Conservation (phyloP, 202 grass and related monocot species). For the Zizania palustris region DNA sequence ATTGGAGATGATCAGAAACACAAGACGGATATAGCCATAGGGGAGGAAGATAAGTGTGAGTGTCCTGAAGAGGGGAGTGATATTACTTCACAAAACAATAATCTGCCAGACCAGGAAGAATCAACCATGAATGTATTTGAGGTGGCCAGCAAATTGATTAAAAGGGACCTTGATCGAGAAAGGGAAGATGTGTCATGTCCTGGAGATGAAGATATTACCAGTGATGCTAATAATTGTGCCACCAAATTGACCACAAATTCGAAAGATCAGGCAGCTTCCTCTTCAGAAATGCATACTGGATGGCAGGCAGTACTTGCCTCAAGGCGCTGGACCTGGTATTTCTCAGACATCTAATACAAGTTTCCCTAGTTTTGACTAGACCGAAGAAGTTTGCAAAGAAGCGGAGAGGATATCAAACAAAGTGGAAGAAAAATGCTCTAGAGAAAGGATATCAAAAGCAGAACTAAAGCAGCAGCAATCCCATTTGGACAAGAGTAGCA, state of each 20-base stretch:
- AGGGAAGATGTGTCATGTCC: slow-evolving; percentile 18
- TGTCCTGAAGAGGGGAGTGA: too few species aligned
- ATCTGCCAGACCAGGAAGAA: slow-evolving; percentile 54
- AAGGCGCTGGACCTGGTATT: slow-evolving; percentile 26
- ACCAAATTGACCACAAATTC: slow-evolving; percentile 3
- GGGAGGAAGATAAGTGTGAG: too few species aligned
- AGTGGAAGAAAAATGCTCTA: slow-evolving; percentile 31
- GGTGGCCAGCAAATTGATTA: slow-evolving; percentile 46
- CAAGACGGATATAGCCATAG: too few species aligned
- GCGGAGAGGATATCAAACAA: slow-evolving; percentile 13
- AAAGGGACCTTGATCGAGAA: slow-evolving; percentile 53
- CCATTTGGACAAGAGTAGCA: slow-evolving; percentile 45
- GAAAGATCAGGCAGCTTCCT: slow-evolving; percentile 31
- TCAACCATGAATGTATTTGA: slow-evolving; percentile 48
- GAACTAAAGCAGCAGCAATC: slow-evolving; percentile 35
- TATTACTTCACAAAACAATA: too few species aligned
- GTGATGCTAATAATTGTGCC: slow-evolving; percentile 26
- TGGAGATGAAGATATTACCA: slow-evolving; percentile 35
- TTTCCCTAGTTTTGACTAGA: slow-evolving; percentile 26
- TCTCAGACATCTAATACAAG: slow-evolving; percentile 22
- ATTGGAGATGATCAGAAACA: too few species aligned
- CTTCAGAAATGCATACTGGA: slow-evolving; percentile 14
- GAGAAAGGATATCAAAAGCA: slow-evolving; percentile 35
- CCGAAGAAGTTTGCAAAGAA: slow-evolving; percentile 14
- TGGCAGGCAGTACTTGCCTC: slow-evolving; percentile 28